Evolutionary conservation across 495 filamentous ascomycete genomes (phyloP), one percentile per base, ranked within the genome.

Genomic region (Penicillium canariense): DNA sequence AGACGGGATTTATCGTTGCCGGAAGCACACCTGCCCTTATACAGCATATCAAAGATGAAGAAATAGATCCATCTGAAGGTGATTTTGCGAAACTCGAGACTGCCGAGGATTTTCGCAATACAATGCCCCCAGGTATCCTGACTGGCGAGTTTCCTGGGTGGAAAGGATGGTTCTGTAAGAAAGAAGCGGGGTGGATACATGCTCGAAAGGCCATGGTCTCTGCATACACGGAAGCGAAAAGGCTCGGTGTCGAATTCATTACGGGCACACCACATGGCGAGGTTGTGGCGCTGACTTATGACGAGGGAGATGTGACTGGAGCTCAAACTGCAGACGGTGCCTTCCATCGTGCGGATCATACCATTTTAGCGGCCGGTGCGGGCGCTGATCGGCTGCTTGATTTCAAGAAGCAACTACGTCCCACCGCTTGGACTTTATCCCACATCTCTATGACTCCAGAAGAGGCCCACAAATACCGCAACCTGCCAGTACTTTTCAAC

Each of bases 401-500:
- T 56, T 74, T 82, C 45, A 62, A 80, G 62, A 71, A 76, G 17
- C 80, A 83, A 58, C 63, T 83, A 5, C 68, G 78, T 26, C 78
- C 80, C 4, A 82, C 77, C 4, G 64, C 79, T 4, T 82, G 77
- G 80, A 82, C 79, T 3, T 56, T 82, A 5, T 69, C 68, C 22
- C 80, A 82, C 54, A 77, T 82, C 18, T 59, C 61, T 2, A 69
- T 83, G 72, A 78, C 71, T 2, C 47, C 66, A 0, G 68, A 74
- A 6, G 80, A 83, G 50, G 63, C 65, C 1, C 38, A 65, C 23
- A 18, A 66, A 0, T 81, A 76, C 54, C 67, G 59, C 27, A 66
- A 79, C 22, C 67, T 82, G 0, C 78, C 79, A 0, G 78, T 83
- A 0, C 59, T 82, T 6, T 81, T 77, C 55, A 80, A 80, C 38